Base-by-base conservation (phyloP, 306 rosid genomes). In the Cicer judaicum region DNA sequence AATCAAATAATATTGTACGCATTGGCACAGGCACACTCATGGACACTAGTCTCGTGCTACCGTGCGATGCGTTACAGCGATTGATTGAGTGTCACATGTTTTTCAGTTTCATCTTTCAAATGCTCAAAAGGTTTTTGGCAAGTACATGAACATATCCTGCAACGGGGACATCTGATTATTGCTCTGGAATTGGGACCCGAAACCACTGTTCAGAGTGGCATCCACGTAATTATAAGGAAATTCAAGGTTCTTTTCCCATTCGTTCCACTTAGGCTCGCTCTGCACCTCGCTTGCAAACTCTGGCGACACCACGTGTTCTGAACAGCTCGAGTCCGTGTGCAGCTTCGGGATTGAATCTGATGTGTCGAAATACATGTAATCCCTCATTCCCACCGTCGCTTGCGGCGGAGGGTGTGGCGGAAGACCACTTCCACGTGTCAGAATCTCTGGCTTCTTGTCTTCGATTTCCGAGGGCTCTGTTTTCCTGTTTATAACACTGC, bases 231-330 rank as follows among this genome's bases (percentile, higher is more conserved):
- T 89, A 38, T 68, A 91, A 0, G 85, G 6, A 63, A 84, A 85
- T 1, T 87, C 92, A 2, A 88, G 80, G 77, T 81, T 73, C 65
- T 87, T 94, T 12, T 94, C 95, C 90, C 92, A 87, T 4, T 91
- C 98, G 19, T 72, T 84, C 93, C 89, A 88, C 81, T 89, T 95
- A 1, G 98, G 93, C 74, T 95, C 90, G 79, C 99, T 95, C 78
- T 95, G 97, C 7, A 95, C 99, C 89, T 95, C 98, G 82, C 84
- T 75, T 0, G 88, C 85, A 57, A 95, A 86, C 84, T 90, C 98
- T 63, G 98, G 94, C 66, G 98, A 95, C 49, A 95, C 98, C 85
- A 90, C 96, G 5, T 92, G 98, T 78, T 92, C 98, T 76, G 99
- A 95, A 53, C 98, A 87, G 84, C 98, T 95, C 39, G 99, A 92